Percentiles rank a stretch among this genome's conserved stretches.
Evolutionary conservation across 768 basidiomycete genomes (phyloP).

Genomic region (Tulasnella sp.): DNA sequence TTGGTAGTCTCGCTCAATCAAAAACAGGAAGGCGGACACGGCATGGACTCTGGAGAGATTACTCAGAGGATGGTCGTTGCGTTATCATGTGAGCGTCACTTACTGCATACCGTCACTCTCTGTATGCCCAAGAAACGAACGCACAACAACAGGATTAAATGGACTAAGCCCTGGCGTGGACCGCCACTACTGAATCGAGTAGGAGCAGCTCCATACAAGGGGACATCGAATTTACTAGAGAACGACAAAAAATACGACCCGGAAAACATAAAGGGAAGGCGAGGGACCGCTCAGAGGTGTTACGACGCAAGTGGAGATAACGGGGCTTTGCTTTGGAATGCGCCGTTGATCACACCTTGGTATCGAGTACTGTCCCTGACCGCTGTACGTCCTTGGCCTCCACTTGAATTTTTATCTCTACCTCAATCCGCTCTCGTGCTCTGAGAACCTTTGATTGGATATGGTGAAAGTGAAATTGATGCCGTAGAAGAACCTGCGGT

Average conservation of each 20-base stretch:
- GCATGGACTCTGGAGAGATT: constrained; percentile 14
- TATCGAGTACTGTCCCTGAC: background rate
- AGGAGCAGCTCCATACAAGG: too few species aligned
- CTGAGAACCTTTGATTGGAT: constrained; percentile 95
- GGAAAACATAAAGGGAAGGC: too few species aligned
- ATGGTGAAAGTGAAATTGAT: constrained; percentile 64
- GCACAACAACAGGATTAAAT: too few species aligned
- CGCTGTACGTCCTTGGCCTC: constrained; percentile 12
- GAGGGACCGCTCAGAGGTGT: too few species aligned
- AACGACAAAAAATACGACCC: too few species aligned
- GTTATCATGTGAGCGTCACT: constrained; percentile 7
- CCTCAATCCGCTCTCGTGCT: constrained; percentile 89
- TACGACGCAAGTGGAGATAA: too few species aligned
- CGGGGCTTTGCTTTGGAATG: too few species aligned
- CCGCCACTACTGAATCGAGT: too few species aligned
- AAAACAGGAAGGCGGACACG: background rate
- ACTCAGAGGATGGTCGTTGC: constrained; percentile 5
- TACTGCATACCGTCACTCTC: too few species aligned
- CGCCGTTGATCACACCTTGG: background rate
- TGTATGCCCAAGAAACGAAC: too few species aligned
- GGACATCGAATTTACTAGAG: too few species aligned
- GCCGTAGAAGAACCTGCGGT: constrained; percentile 1
- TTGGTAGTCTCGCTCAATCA: constrained; percentile 56
- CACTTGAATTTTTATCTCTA: constrained; percentile 42
- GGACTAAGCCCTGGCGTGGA: too few species aligned